These are phyloP conservation scores for Hygrophoropsis aurantiaca DNA, from an alignment of 768 basidiomycete genomes.

Conservation along the genomic window DNA sequence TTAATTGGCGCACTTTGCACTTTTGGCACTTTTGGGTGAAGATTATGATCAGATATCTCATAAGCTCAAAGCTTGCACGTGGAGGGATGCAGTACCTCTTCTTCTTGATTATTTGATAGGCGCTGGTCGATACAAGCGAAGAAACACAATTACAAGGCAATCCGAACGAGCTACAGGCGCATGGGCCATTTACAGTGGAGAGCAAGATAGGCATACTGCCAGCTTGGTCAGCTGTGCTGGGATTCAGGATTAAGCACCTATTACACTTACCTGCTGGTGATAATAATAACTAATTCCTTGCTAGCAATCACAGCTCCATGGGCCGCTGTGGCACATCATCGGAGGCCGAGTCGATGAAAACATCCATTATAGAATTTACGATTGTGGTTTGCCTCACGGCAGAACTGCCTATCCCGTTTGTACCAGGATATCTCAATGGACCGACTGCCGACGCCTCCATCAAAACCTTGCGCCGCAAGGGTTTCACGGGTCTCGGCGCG, in stretches of 20 bases:
- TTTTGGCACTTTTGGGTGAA: slow-evolving; percentile 20
- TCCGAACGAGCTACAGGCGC: too few relatives aligned
- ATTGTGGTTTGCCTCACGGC: slow-evolving; percentile 13
- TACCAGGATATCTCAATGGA: slow-evolving; percentile 24
- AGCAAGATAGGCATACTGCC: too few relatives aligned
- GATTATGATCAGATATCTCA: too few relatives aligned
- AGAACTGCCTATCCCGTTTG: slow-evolving; percentile 26
- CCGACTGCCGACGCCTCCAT: slow-evolving; percentile 19
- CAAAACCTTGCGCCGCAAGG: slow-evolving; percentile 32
- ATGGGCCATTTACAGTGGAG: too few relatives aligned
- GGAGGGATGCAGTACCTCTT: too few relatives aligned
- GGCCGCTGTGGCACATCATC: slow-evolving; percentile 24
- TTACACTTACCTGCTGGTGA: slow-evolving; percentile 27
- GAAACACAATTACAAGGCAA: too few relatives aligned
- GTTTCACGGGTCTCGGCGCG: slow-evolving; percentile 36
- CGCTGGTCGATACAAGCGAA: too few relatives aligned
- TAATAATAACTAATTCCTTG: background rate
- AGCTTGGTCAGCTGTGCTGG: slow-evolving; percentile 17
- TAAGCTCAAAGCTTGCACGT: too few relatives aligned
- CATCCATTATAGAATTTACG: slow-evolving; percentile 18
- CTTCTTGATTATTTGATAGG: too few relatives aligned
- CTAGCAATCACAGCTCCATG: slow-evolving; percentile 7
- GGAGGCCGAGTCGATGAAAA: slow-evolving; percentile 15
- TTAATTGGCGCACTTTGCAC: slow-evolving; percentile 34
- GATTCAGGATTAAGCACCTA: slow-evolving; percentile 1